A percentile compares a stretch with the other conserved stretches of the same genome.
Evolutionary conservation across 495 filamentous ascomycete species (phyloP).

Genomic region (Penicillium ochrochloron): DNA sequence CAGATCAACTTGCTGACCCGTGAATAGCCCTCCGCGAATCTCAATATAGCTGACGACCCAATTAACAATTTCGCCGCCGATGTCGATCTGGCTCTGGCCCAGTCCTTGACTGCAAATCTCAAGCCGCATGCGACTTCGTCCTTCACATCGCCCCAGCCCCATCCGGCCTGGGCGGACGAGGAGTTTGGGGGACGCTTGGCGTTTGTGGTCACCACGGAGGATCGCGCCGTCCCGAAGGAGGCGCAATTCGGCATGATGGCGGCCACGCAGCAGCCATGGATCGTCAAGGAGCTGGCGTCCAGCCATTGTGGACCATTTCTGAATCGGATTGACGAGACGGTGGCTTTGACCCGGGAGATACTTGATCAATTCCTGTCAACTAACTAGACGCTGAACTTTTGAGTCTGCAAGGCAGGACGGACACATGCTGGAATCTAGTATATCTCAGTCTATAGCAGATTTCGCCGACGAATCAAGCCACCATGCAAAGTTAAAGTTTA

Average conservation of each 20-base stretch:
- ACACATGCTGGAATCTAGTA: too few species aligned
- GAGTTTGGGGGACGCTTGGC: conserved; percentile 21
- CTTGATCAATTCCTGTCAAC: background rate
- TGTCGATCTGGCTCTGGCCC: conserved; percentile 20
- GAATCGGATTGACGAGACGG: conserved; percentile 15
- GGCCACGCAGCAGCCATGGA: conserved; percentile 26
- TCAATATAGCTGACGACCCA: conserved; percentile 26
- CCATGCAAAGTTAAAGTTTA: too few species aligned
- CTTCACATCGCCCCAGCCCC: conserved; percentile 33
- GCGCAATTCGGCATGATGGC: conserved; percentile 35
- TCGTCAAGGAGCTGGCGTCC: conserved; percentile 29
- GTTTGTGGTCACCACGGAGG: conserved; percentile 32
- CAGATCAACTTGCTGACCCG: too few species aligned
- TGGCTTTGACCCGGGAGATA: conserved; percentile 13
- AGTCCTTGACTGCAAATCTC: conserved; percentile 15
- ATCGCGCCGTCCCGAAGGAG: conserved; percentile 31
- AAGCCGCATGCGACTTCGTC: conserved; percentile 34
- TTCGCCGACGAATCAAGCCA: too few species aligned
- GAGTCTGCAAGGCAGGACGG: background rate
- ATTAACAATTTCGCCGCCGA: conserved; percentile 33
- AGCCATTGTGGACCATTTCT: conserved; percentile 36
- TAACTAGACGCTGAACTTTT: too few species aligned
- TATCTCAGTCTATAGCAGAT: too few species aligned
- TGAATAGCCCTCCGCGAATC: too few species aligned
- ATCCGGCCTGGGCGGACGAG: conserved; percentile 33